Base-by-base conservation (phyloP, 2,329 filamentous ascomycete species). In the Xylaria sp. region DNA sequence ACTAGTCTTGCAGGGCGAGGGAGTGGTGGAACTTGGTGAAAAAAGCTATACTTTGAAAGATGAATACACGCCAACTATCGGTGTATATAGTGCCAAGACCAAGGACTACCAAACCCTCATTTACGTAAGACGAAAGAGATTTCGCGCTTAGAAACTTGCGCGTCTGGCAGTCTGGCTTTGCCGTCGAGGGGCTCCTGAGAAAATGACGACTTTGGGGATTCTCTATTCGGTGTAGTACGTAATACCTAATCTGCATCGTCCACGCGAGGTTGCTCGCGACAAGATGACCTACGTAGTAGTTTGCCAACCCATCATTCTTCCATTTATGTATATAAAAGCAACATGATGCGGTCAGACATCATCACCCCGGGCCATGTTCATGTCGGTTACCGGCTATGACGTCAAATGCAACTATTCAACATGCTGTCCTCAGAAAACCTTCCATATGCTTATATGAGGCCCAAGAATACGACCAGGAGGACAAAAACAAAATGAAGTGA, bases 291-390 rank as follows among this genome's bases (percentile, higher is more conserved):
- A 40, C 38, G 38, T 40, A 40, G 38, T 40, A 26, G n/a, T n/a
- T 44, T 54, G 11, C 23, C 36, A 44, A 11, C 9, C n/a, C 20
- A 10, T 38, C 13, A 38, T 23, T 40, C 20, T 48, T 42, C 20
- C 7, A 11, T 20, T 20, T 33, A 6, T 7, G 26, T 5, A 6
- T 7, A 40, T 28, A n/a, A 31, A 28, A 53, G 7, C 46, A 17
- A 49, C 46, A 66, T 53, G 36, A 68, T 63, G 63, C 38, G 36
- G 66, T 65, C 36, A 68, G 53, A 54, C 44, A 48, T 48, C 56
- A 46, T 54, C 33, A 33, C 31, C 31, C 13, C 53, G 38, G 23
- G 46, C 15, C 36, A n/a, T 20, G 20, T 31, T 40, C 59, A 66
- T 11, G 20, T 20, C 28, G 13, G 53, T 44, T 62, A 63, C 53